Evolutionary conservation across 768 basidiomycete species (phyloP).

Genomic region (Infundibulicybe gibba): DNA sequence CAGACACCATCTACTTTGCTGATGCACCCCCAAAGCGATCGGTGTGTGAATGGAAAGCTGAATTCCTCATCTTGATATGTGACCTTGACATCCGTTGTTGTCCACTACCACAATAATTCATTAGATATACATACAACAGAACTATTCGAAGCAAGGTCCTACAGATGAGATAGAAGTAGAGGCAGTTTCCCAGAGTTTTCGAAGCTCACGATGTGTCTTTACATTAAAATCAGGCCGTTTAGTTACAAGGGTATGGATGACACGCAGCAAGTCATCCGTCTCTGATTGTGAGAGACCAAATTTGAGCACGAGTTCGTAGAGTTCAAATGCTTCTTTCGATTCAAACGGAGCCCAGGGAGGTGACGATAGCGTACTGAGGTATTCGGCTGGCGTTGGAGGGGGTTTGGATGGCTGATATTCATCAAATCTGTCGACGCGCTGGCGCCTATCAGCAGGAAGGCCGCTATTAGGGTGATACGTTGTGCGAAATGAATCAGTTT

Average conservation of each 20-base stretch:
- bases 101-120: conserved; percentile 3
- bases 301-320: conserved; percentile 15
- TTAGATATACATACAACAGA: not conserved
- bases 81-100: too few species aligned
- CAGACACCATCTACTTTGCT: too few species aligned
- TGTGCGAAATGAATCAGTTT: too few species aligned
- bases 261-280: conserved; percentile 4
- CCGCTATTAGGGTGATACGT: too few species aligned
- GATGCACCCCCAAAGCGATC: conserved; percentile 21
- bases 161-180: conserved; percentile 6
- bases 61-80: conserved; percentile 11
- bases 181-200: conserved; percentile 14
- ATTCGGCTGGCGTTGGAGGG: too few species aligned
- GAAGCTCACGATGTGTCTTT: conserved; percentile 8
- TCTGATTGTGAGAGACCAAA: conserved; percentile 9
- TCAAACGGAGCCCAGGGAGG: not conserved
- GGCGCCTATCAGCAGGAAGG: too few species aligned
- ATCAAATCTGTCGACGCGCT: too few species aligned
- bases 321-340: not conserved
- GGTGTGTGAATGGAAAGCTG: conserved; percentile 14
- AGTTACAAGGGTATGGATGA: conserved; percentile 2
- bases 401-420: too few species aligned
- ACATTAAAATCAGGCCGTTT: conserved; percentile 9
- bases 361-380: too few species aligned
- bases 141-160: not conserved